Evolutionary conservation across 805 yeast genomes (phyloP).

Genomic region (Geotrichum ghanense): DNA sequence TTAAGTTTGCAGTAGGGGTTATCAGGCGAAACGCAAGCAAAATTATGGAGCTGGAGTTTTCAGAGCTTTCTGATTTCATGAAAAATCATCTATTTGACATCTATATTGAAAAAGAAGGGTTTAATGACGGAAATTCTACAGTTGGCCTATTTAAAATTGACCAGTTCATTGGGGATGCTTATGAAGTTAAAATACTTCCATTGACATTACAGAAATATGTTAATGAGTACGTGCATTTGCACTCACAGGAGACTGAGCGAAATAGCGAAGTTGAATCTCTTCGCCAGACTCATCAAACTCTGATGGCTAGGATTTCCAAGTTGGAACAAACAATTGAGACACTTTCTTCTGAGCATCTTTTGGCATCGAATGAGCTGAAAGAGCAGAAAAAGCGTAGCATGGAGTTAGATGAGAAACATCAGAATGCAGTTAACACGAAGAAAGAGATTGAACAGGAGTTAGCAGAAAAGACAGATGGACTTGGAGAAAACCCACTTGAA

Average conservation of each 20-base stretch:
- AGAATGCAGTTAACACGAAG: not conserved
- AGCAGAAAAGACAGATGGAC: not conserved
- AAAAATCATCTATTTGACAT: slow-evolving; percentile 69
- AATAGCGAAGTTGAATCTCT: slow-evolving; percentile 49
- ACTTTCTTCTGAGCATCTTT: slow-evolving; percentile 73
- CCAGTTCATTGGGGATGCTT: slow-evolving; percentile 67
- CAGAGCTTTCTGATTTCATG: slow-evolving; percentile 60
- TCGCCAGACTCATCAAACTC: slow-evolving; percentile 54
- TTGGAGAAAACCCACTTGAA: slow-evolving; percentile 4
- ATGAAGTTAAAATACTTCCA: slow-evolving; percentile 63
- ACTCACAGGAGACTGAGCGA: slow-evolving; percentile 52
- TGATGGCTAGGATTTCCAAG: slow-evolving; percentile 60
- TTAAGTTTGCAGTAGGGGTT: slow-evolving; percentile 74
- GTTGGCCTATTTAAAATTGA: slow-evolving; percentile 45
- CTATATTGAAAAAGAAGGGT: slow-evolving; percentile 29
- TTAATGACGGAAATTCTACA: not conserved
- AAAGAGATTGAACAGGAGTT: slow-evolving; percentile 16
- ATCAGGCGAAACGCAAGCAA: slow-evolving; percentile 56
- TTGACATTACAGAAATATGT: slow-evolving; percentile 57
- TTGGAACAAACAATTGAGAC: slow-evolving; percentile 59
- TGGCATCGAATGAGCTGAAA: slow-evolving; percentile 76
- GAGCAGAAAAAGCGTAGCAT: slow-evolving; percentile 24
- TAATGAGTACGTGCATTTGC: slow-evolving; percentile 66
- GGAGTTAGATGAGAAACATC: slow-evolving; percentile 5
- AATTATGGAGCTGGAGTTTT: slow-evolving; percentile 57